These are phyloP conservation scores for Colletotrichum sp. DNA, from an alignment of 2,329 filamentous ascomycete species.

Conservation along the genomic window DNA sequence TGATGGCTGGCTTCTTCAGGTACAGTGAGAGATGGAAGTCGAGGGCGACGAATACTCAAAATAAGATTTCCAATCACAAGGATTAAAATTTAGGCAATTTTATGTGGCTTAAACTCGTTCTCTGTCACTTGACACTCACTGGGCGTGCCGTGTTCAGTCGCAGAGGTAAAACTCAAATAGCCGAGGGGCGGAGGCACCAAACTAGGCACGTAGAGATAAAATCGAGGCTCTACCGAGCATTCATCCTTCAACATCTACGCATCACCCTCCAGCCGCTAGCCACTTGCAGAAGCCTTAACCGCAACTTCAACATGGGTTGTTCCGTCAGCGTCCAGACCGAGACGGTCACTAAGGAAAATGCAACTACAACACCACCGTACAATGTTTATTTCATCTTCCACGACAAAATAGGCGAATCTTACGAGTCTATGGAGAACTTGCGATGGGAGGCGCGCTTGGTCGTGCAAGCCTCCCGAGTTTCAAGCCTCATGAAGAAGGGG, in stretches of 20 bases:
- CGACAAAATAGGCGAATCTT: background rate
- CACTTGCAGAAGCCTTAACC: background rate
- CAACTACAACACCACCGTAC: background rate
- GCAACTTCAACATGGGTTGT: background rate
- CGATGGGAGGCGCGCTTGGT: background rate
- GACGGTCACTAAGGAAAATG: background rate
- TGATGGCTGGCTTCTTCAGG: slow-evolving; percentile 43
- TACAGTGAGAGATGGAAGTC: slow-evolving; percentile 11
- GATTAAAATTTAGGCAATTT: background rate
- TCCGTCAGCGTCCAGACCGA: background rate
- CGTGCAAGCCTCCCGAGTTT: background rate
- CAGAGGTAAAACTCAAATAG: background rate
- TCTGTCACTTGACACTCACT: background rate
- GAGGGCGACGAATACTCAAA: background rate
- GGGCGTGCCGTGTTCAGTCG: background rate
- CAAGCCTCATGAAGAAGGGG: background rate
- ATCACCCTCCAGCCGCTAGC: background rate
- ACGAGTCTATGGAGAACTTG: background rate
- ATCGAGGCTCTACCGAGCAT: background rate
- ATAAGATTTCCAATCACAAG: background rate
- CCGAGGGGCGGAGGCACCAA: background rate
- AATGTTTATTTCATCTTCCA: background rate
- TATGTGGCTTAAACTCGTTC: background rate
- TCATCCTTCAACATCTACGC: background rate
- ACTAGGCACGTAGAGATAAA: background rate